phyloP scores from a whole-genome alignment of 257 asterid species.

The Knoxia roxburghii region DNA sequence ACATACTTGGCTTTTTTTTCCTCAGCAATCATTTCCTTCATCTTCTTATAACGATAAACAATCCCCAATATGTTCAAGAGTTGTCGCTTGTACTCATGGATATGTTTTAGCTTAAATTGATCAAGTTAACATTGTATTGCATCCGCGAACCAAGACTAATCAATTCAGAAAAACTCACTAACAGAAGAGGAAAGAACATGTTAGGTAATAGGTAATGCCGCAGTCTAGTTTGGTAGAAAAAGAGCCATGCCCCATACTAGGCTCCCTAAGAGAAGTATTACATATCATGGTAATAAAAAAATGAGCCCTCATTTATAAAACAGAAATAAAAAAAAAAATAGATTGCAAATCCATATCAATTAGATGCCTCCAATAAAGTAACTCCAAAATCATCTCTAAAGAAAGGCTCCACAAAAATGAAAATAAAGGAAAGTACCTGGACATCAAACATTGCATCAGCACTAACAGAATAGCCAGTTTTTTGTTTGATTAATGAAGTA shows the following conservation, averaged over 20 bases:
- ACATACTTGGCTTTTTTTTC: too few relatives aligned
- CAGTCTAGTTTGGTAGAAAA: not conserved
- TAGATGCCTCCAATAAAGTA: not conserved
- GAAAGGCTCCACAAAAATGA: too few relatives aligned
- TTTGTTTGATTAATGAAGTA: too few relatives aligned
- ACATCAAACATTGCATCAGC: too few relatives aligned
- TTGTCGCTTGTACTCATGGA: too few relatives aligned
- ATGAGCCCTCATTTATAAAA: not conserved
- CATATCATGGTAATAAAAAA: not conserved
- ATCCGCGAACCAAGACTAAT: not conserved
- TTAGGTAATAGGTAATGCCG: not conserved
- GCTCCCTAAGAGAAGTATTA: not conserved
- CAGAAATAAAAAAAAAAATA: too few relatives aligned
- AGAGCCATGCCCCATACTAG: not conserved
- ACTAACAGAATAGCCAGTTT: too few relatives aligned
- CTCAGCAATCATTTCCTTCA: conserved; percentile 53
- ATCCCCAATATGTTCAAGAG: conserved; percentile 48
- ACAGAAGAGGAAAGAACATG: not conserved
- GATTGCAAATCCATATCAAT: not conserved
- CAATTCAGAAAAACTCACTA: not conserved
- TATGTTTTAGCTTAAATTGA: conserved; percentile 41
- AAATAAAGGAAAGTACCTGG: too few relatives aligned
- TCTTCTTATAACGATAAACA: conserved; percentile 50
- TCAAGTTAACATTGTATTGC: conserved; percentile 2
- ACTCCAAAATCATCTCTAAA: too few relatives aligned